Conservation (phyloP, 164 flowering plant species). For the Paratinospora sagittata region DNA sequence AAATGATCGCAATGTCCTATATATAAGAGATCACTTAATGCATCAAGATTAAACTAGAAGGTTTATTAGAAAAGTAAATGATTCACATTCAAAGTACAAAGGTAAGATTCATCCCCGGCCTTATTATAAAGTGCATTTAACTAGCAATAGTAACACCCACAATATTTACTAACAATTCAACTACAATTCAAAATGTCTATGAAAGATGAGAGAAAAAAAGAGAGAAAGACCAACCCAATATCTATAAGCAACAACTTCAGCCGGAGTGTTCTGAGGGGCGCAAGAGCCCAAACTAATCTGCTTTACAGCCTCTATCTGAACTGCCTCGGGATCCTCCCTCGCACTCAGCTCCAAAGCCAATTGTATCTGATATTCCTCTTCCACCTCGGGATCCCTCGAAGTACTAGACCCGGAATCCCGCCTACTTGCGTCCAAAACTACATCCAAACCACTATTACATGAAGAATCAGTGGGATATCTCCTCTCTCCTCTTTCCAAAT, state of each 20-base stretch:
- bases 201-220: background rate
- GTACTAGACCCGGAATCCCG: slow-evolving; percentile 48
- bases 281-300: slow-evolving; percentile 89
- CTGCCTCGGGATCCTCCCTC: slow-evolving; percentile 93
- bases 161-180: background rate
- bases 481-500: slow-evolving; percentile 31
- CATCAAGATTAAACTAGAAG: background rate
- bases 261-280: slow-evolving; percentile 65
- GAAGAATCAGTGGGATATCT: slow-evolving; percentile 42
- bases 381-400: slow-evolving; percentile 68
- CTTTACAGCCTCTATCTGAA: slow-evolving; percentile 94
- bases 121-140: background rate
- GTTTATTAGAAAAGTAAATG: background rate
- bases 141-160: background rate
- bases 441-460: slow-evolving; percentile 35
- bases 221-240: slow-evolving; percentile 70
- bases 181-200: background rate
- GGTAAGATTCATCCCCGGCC: background rate
- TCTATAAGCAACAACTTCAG: slow-evolving; percentile 79
- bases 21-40: too few species aligned
- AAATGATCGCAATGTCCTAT: background rate
- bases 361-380: slow-evolving; percentile 95
- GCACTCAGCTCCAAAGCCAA: slow-evolving; percentile 93
- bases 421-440: slow-evolving; percentile 35
- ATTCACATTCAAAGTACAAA: background rate